Evolutionary conservation across 1,139 yeast species (phyloP), one percentile per base, ranked within the genome.

Genomic region (Saccharomyces uvarum): DNA sequence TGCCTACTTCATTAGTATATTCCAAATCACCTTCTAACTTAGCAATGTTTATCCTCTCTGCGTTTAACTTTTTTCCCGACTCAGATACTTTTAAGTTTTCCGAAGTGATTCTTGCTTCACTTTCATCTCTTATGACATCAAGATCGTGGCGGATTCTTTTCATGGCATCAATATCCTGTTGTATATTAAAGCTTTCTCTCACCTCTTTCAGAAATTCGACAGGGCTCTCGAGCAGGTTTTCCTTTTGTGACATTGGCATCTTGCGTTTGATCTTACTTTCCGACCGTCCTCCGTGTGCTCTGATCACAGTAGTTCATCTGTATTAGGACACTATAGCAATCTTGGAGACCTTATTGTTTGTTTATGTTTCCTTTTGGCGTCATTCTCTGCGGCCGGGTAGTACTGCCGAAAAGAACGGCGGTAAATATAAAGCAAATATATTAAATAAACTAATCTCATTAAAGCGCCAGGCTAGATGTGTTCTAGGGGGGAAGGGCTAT

Each of bases 181-280:
- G 56, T 9, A 62, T 61, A 6, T 57, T 59, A 49, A 66, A 66
- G 38, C 59, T 62, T 44, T 61, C 61, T n/a, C 68, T 59, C 4
- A 64, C 59, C 14, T 61, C 60, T 48, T 59, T 58, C 16, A 67
- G 49, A 9, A 65, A 54, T 7, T 53, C 62, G 2, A 59, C 59
- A 4, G 64, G 63, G 51, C 59, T 57, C 44, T 63, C 63, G 29
- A 61, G 55, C 33, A 61, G 51, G 14, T 54, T 56, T n/a, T 58
- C 51, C 79, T 69, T 62, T 38, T 38, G 44, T 38, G 44, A 38
- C 44, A 38, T 38, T 21, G 13, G 21, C 19, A 9, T 16, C 21
- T 16, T 38, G 24, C 5, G 44, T 21, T 21, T 16, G 4, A 9
- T 4, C 9, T 38, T 38, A 38, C 2, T 31, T 14, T 31, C 9